Evolutionary conservation across 1,139 yeast species (phyloP), one percentile per base, ranked within the genome.

Genomic region (Geotrichum cucujoidarum): DNA sequence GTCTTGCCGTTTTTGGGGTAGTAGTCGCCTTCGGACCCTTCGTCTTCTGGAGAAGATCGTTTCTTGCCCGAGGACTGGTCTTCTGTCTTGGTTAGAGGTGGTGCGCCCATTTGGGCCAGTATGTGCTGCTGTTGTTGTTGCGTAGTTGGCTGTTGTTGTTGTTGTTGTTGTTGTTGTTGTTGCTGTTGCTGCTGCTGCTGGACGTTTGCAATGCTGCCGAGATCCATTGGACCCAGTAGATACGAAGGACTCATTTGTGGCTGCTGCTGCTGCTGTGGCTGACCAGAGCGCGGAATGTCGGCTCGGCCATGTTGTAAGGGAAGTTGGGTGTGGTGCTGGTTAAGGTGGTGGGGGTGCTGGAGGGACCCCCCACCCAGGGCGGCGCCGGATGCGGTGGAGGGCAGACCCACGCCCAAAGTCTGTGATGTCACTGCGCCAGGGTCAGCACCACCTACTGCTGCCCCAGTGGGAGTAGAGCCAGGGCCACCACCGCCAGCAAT

Each of bases 61-160:
- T 24, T 24, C 27, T 24, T 24, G 27, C 10, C 27, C 10, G 27
- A 6, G 27, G 27, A 10, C 27, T 24, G 6, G 27, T 24, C 27
- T 24, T 24, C 27, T 24, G 27, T 6, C 27, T 10, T n/a, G n/a
- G n/a, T n/a, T n/a, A n/a, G n/a, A n/a, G n/a, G n/a, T n/a, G n/a
- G 13, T 25, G 30, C 30, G 30, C 30, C n/a, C n/a, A n/a, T n/a
- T n/a, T 25, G 30, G 13, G 13, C 30, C 13, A 25, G 30, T 7
- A 25, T 13, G 7, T 45, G 53, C 33, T 47, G 51, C 39, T 46
- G 51, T 8, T 44, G 44, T 8, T 44, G 37, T 20, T 38, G 46
- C 6, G 16, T 18, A 11, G 13, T 16, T 30, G 40, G 42, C 10
- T 10, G 27, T 22, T 34, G 45, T 29, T 43, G 35, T 29, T 37